phyloP scores from a whole-genome alignment of 768 basidiomycete species.

The Russula sp. region DNA sequence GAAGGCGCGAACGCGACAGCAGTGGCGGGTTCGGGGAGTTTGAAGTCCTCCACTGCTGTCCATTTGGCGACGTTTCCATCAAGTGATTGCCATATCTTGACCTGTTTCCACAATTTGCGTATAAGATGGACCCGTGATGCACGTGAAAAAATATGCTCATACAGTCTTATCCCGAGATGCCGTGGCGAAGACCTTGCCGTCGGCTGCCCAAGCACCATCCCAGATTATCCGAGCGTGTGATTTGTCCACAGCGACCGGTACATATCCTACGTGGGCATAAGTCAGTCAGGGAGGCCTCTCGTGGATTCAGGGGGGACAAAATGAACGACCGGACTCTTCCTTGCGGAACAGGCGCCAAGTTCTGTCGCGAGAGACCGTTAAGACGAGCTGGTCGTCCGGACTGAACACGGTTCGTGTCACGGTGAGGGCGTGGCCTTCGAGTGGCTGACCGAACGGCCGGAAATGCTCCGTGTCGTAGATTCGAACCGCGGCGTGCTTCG shows the following conservation, averaged over 20 bases:
- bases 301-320: not conserved
- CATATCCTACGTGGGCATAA: constrained; percentile 39
- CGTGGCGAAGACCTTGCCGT: constrained; percentile 79
- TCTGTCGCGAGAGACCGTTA: constrained; percentile 88
- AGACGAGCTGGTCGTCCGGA: constrained; percentile 65
- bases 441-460: constrained; percentile 60
- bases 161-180: constrained; percentile 95
- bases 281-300: not conserved
- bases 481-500: constrained; percentile 86
- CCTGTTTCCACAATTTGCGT: constrained; percentile 36
- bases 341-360: constrained; percentile 78
- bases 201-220: constrained; percentile 85
- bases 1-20: constrained; percentile 60
- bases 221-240: constrained; percentile 91
- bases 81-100: constrained; percentile 68
- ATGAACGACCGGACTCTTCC: constrained; percentile 34
- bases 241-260: constrained; percentile 62
- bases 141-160: constrained; percentile 19
- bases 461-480: constrained; percentile 69
- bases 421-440: constrained; percentile 81
- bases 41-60: constrained; percentile 53
- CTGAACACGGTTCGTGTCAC: constrained; percentile 90
- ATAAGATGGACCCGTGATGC: not conserved
- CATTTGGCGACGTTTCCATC: constrained; percentile 38
- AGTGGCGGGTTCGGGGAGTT: constrained; percentile 70